These are phyloP conservation scores for Stagonosporopsis rhizophila DNA, from an alignment of 2,329 filamentous ascomycete species.

Conservation along the genomic window DNA sequence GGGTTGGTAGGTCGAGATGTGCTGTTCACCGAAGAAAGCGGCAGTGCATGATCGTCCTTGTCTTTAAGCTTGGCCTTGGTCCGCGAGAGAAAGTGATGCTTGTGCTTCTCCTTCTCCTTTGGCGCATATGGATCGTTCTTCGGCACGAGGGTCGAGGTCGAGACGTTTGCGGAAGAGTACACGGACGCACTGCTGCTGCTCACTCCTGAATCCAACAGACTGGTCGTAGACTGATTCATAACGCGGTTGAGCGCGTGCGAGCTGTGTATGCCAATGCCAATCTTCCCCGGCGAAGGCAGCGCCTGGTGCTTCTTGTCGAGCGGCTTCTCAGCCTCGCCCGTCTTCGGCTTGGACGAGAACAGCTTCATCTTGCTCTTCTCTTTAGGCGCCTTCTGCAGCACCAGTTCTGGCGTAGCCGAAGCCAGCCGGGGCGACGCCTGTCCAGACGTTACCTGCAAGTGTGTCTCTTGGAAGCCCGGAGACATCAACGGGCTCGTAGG, in stretches of 20 bases:
- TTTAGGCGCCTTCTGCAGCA: constrained; percentile 68
- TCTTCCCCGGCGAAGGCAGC: constrained; percentile 69
- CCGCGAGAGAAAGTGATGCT: constrained; percentile 79
- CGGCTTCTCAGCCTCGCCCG: constrained; percentile 73
- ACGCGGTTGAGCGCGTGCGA: constrained; percentile 68
- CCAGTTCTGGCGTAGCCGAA: constrained; percentile 42
- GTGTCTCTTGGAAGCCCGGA: constrained; percentile 44
- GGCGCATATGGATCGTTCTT: constrained; percentile 49
- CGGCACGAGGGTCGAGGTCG: constrained; percentile 77
- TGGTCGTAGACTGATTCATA: constrained; percentile 73
- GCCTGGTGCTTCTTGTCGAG: constrained; percentile 66
- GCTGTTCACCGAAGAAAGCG: constrained; percentile 76
- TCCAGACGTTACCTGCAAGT: constrained; percentile 23
- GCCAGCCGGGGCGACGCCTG: constrained; percentile 45
- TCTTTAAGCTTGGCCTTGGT: constrained; percentile 79
- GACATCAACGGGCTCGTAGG: constrained; percentile 65
- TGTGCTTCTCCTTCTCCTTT: constrained; percentile 74
- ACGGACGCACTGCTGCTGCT: constrained; percentile 68
- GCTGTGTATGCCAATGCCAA: constrained; percentile 70
- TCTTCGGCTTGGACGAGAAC: constrained; percentile 75
- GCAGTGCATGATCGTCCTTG: constrained; percentile 73
- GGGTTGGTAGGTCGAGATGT: constrained; percentile 80
- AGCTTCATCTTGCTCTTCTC: constrained; percentile 83
- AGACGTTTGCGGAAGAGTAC: constrained; percentile 78
- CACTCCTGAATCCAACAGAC: constrained; percentile 65